phyloP scores from a whole-genome alignment of 169 alveolate species.

The Plasmodium gonderi region DNA sequence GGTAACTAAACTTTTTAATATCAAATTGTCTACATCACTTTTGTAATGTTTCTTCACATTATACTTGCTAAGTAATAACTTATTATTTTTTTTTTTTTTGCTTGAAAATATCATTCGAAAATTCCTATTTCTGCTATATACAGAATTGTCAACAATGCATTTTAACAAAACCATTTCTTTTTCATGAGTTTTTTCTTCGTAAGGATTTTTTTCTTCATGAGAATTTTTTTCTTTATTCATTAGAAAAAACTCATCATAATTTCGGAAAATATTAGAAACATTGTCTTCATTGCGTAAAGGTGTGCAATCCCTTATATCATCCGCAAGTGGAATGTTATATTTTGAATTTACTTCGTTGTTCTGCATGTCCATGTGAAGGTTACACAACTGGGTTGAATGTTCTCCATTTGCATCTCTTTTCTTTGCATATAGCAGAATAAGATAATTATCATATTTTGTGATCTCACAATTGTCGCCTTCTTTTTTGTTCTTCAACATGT shows the following conservation, averaged over 20 bases:
- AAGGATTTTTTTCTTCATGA: not conserved
- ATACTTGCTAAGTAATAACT: slow-evolving; percentile 24
- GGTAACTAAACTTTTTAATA: slow-evolving; percentile 56
- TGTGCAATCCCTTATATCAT: not conserved
- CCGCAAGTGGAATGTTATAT: not conserved
- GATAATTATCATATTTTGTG: slow-evolving; percentile 5
- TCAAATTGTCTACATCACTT: slow-evolving; percentile 22
- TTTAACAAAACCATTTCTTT: slow-evolving; percentile 5
- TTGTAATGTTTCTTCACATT: slow-evolving; percentile 42
- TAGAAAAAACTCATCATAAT: not conserved
- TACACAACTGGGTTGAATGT: not conserved
- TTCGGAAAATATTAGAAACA: not conserved
- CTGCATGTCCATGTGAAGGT: not conserved
- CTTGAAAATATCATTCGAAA: slow-evolving; percentile 74
- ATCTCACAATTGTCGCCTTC: not conserved
- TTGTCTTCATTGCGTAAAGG: not conserved
- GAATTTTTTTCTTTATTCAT: not conserved
- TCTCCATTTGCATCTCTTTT: slow-evolving; percentile 11
- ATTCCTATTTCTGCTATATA: slow-evolving; percentile 69
- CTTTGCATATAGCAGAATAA: slow-evolving; percentile 40
- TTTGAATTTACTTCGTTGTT: not conserved
- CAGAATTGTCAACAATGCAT: slow-evolving; percentile 70
- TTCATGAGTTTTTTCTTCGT: not conserved
- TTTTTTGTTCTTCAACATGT: slow-evolving; percentile 4
- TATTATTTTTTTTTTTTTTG: slow-evolving; percentile 67